phyloP scores from a whole-genome alignment of 495 filamentous ascomycete species.

The Tuber brumale region DNA sequence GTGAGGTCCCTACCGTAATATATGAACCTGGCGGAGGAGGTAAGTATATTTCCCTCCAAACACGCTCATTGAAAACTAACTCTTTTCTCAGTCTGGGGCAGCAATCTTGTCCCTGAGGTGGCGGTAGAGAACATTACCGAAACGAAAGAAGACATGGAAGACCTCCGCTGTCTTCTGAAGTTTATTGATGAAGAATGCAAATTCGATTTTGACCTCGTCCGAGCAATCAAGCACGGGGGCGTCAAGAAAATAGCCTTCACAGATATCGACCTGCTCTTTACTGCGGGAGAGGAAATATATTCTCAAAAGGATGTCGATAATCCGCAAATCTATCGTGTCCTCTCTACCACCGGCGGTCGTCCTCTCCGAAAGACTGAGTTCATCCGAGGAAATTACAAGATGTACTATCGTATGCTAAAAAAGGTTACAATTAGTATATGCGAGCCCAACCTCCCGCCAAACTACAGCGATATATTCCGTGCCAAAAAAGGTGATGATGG shows the following conservation, averaged over 20 bases:
- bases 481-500: neutral
- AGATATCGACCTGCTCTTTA: neutral
- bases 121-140: neutral
- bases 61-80: neutral
- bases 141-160: neutral
- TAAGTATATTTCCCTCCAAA: neutral
- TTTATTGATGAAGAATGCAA: neutral
- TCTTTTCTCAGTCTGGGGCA: neutral
- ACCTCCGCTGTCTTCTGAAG: neutral
- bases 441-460: neutral
- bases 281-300: neutral
- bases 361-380: neutral
- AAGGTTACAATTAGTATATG: neutral
- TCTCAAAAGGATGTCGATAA: neutral
- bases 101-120: neutral
- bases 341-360: neutral
- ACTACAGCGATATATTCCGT: constrained; percentile 1
- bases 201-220: neutral
- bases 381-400: neutral
- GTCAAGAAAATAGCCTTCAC: neutral
- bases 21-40: neutral
- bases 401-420: neutral
- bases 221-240: neutral
- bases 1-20: neutral
- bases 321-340: neutral